These are phyloP conservation scores for Forsythia viridissima DNA, from an alignment of 257 asterid species.

Conservation along the genomic window DNA sequence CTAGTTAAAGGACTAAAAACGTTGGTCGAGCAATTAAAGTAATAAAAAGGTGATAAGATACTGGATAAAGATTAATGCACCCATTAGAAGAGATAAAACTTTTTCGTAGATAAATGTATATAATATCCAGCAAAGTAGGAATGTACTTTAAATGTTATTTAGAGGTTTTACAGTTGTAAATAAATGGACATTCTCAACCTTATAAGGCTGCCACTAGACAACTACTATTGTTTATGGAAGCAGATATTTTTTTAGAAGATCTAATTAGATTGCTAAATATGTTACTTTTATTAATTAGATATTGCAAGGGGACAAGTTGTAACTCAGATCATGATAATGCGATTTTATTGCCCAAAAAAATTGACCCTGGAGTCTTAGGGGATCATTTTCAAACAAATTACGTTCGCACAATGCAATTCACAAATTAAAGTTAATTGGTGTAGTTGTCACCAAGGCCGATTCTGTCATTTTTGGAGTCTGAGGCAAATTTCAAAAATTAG, in stretches of 20 bases:
- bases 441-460: too few relatives aligned
- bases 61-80: neutral
- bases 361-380: too few relatives aligned
- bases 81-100: neutral
- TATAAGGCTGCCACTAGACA: conserved; percentile 14
- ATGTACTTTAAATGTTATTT: neutral
- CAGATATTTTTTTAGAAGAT: conserved; percentile 7
- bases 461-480: too few relatives aligned
- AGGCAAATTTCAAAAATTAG: too few relatives aligned
- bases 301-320: neutral
- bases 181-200: conserved; percentile 2
- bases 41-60: neutral
- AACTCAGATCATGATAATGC: neutral
- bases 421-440: too few relatives aligned
- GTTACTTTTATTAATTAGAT: conserved; percentile 13
- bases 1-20: neutral
- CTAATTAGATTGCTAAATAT: neutral
- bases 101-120: neutral
- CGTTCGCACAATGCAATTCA: too few relatives aligned
- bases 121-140: neutral
- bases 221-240: neutral
- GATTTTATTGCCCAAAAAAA: too few relatives aligned
- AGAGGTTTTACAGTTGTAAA: neutral
- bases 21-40: neutral
- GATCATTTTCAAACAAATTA: too few relatives aligned